Percentiles rank a stretch among this genome's conserved stretches.
phyloP scores from a whole-genome alignment of 768 basidiomycete species.

The Amylocystis lapponica region DNA sequence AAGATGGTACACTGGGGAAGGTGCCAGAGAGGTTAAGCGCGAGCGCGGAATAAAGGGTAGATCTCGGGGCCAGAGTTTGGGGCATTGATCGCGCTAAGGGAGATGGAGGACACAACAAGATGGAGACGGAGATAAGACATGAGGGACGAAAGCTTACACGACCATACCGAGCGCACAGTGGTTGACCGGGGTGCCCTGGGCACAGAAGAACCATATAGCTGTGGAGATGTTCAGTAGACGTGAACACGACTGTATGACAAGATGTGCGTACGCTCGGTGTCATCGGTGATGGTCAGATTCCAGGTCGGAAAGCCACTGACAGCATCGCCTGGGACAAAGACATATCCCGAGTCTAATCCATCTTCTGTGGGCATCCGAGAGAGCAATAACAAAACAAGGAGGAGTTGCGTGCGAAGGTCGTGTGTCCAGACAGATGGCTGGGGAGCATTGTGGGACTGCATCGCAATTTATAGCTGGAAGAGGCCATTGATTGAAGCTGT shows the following conservation, averaged over 20 bases:
- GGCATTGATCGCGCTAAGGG: conserved; percentile 43
- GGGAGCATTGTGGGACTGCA: too few relatives aligned
- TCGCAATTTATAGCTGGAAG: too few relatives aligned
- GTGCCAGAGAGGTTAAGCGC: too few relatives aligned
- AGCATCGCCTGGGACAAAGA: conserved; percentile 30
- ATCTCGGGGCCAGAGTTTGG: conserved; percentile 40
- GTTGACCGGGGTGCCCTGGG: conserved; percentile 33
- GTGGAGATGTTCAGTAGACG: conserved; percentile 5
- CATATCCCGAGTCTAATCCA: conserved; percentile 55
- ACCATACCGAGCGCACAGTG: conserved; percentile 40
- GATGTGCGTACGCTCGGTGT: conserved; percentile 33
- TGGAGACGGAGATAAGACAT: neutral
- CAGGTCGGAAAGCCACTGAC: conserved; percentile 32
- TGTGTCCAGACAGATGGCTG: too few relatives aligned
- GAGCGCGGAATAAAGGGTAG: too few relatives aligned
- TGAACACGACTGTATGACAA: neutral
- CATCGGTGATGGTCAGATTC: conserved; percentile 48
- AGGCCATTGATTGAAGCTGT: too few relatives aligned
- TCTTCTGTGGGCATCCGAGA: too few relatives aligned
- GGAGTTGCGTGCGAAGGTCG: too few relatives aligned
- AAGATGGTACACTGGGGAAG: too few relatives aligned
- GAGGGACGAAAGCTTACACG: conserved; percentile 19
- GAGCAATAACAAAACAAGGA: too few relatives aligned
- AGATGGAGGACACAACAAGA: neutral
- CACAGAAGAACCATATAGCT: conserved; percentile 60